Base-by-base conservation (phyloP, 2,329 filamentous ascomycete genomes). In the Cladophialophora immunda region DNA sequence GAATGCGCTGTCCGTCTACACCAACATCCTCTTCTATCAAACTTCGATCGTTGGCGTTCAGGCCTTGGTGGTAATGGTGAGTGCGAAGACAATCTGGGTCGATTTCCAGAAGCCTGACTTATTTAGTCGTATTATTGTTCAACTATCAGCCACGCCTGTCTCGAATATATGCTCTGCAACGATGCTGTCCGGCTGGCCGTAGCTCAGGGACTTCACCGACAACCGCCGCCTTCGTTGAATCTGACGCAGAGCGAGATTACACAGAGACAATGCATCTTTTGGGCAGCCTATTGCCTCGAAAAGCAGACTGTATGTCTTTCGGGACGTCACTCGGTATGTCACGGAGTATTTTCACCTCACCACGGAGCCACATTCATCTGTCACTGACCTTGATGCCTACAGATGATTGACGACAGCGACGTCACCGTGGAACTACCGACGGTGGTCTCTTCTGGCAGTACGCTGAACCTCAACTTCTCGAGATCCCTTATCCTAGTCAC, bases 191-290 rank as follows among this genome's bases (percentile, higher is more conserved):
- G 62, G n/a, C 38, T 65, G 9, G 62, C 62, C 7, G 55, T 53
- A n/a, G 50, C 62, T 9, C 58, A 65, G 30, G 62, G 62, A 25
- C 47, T 65, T n/a, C 62, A 65, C n/a, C 32, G 62, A 65, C 62
- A 59, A 41, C 45, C 62, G 19, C 22, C 55, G 13, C 41, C 29
- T 5, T 59, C 62, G 13, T 59, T 41, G 55, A 65, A 65, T 2
- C 15, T 65, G 9, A 34, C 55, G 11, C 38, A 25, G 17, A 41
- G 53, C 15, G 62, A 65, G 32, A 45, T 59, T 1, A 58, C 34
- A 4, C 62, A 65, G 22, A 22, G 62, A 17, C 58, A 60, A 17
- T 60, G 55, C 50, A 60, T 65, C 17, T 65, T 65, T 32, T 65
- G 62, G 62, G 15, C 62, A 4, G 55, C 55, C 11, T 65, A 65